These are phyloP conservation scores for Schizopora paradoxa DNA, from an alignment of 1,284 basidiomycete species.

Conservation along the genomic window DNA sequence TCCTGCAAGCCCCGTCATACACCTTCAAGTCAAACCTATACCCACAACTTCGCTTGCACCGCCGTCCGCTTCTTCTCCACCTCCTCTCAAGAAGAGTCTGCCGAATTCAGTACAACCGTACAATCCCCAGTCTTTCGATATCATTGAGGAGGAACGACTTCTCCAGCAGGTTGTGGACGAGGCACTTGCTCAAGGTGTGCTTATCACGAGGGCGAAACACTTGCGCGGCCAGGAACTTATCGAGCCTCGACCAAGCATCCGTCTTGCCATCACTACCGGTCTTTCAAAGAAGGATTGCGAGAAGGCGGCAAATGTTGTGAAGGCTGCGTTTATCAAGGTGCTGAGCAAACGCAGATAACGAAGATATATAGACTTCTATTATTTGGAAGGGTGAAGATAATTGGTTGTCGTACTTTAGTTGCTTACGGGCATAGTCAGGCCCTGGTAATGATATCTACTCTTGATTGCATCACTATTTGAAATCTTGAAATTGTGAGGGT, in stretches of 20 bases:
- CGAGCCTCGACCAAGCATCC: slow-evolving; percentile 84
- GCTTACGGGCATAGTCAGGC: no score
- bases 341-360: slow-evolving; percentile 40
- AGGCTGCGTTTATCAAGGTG: slow-evolving; percentile 72
- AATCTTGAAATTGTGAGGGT: no score
- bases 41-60: slow-evolving; percentile 32
- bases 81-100: slow-evolving; percentile 31
- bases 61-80: slow-evolving; percentile 27
- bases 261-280: slow-evolving; percentile 75
- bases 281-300: slow-evolving; percentile 88
- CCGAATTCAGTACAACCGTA: slow-evolving; percentile 37
- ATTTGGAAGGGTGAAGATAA: no score
- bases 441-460: no score
- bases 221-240: slow-evolving; percentile 77
- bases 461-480: no score
- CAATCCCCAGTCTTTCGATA: slow-evolving; percentile 46
- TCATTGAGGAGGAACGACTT: slow-evolving; percentile 69
- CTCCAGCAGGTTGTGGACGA: slow-evolving; percentile 91
- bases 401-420: no score
- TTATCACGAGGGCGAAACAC: slow-evolving; percentile 79
- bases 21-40: slow-evolving; percentile 60
- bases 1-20: slow-evolving; percentile 81
- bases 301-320: slow-evolving; percentile 77
- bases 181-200: slow-evolving; percentile 67
- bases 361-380: background rate